Evolutionary conservation across 345 rosid species (phyloP), one percentile per base, ranked within the genome.

Genomic region (Citrus maxima): DNA sequence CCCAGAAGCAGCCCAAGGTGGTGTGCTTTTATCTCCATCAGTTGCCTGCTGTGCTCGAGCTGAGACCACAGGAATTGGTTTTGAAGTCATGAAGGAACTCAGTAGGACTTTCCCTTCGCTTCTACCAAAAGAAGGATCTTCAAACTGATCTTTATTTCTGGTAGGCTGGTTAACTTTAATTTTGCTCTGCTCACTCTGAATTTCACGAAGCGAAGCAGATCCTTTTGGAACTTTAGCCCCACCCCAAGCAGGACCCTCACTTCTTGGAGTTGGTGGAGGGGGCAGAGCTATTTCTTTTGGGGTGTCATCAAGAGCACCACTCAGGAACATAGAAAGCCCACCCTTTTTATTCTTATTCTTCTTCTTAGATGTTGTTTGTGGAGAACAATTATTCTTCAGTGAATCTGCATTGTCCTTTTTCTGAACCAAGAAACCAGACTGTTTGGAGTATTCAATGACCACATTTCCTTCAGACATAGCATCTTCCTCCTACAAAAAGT

Each of bases 241-340:
- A 30, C 98, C 99, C 98, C 99, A 96, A 9, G 86, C 99, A 73
- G 97, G 99, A 68, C 97, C 98, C 85, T 90, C 97, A 59, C 72
- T 85, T 86, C 81, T 90, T 2, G 98, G 94, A 72, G 86, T 83
- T 69, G 86, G 89, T 6, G 93, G 93, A 42, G 92, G 87, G 4
- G 88, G 58, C 58, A 5, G 86, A 32, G 85, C 72, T 76, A 67
- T 76, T 2, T 80, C 85, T 85, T 85, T 88, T 8, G 97, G 90
- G 63, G 75, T 22, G 49, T 93, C 93, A 69, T 96, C 99, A 74
- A 96, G 99, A 78, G 98, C 97, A 82, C 98, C 98, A 72, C 94
- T 96, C 85, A 96, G 78, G 82, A 96, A 96, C 98, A 96, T 86
- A 9, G 99, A 94, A 76, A 96, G 99, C 38, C 97, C 99, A 61